Evolutionary conservation across 495 filamentous ascomycete species (phyloP).

Genomic region (Penicillium waksmanii): DNA sequence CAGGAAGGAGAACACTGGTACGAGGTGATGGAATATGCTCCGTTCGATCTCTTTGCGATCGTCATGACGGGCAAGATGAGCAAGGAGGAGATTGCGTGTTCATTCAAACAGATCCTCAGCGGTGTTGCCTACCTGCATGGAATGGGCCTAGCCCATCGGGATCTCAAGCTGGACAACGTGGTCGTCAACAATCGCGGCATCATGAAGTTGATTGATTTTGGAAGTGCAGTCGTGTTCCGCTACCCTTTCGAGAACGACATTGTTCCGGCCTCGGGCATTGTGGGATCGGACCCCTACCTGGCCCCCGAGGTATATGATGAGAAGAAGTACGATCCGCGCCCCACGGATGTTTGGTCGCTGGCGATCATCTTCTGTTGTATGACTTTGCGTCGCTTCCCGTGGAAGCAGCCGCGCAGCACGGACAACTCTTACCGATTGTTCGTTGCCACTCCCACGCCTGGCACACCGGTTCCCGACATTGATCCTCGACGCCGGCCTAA

Average conservation of each 20-base stretch:
- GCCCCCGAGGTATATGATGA: conserved; percentile 97
- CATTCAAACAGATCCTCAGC: conserved; percentile 91
- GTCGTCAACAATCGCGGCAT: conserved; percentile 97
- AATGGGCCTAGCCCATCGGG: conserved; percentile 94
- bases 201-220: conserved; percentile 99
- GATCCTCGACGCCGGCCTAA: conserved; percentile 45
- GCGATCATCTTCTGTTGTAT: conserved; percentile 99
- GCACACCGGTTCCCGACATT: conserved; percentile 51
- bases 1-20: conserved; percentile 96
- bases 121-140: conserved; percentile 97
- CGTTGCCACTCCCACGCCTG: conserved; percentile 68
- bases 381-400: conserved; percentile 93
- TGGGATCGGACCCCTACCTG: conserved; percentile 96
- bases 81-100: conserved; percentile 86
- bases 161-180: conserved; percentile 97
- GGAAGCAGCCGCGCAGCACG: conserved; percentile 89
- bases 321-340: conserved; percentile 90
- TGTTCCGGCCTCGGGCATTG: conserved; percentile 90
- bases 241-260: conserved; percentile 97
- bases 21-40: conserved; percentile 99
- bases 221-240: conserved; percentile 92
- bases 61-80: conserved; percentile 99
- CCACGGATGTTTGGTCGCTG: conserved; percentile 95
- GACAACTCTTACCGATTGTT: conserved; percentile 97
- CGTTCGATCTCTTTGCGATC: conserved; percentile 94